Percentiles rank a stretch among this genome's conserved stretches.
These are phyloP conservation scores for Phyllosticta capitalensis DNA, from an alignment of 2,329 filamentous ascomycete species.

Conservation along the genomic window DNA sequence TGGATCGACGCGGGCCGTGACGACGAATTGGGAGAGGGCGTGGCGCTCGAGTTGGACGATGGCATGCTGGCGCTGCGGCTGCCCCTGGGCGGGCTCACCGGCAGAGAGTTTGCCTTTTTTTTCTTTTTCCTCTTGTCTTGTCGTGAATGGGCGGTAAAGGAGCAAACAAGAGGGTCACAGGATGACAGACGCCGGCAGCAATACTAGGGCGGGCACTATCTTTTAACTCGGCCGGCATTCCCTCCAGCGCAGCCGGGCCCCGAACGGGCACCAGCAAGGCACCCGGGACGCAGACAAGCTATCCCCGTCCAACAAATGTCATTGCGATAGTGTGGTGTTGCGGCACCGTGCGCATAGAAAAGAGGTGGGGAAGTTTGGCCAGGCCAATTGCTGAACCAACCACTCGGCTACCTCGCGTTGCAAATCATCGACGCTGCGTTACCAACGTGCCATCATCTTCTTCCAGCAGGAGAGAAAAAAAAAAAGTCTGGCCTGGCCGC, in stretches of 20 bases:
- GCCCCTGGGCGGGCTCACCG: slow-evolving; percentile 1
- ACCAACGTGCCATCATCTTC: background rate
- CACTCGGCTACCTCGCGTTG: background rate
- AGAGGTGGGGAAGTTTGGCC: background rate
- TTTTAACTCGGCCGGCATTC: background rate
- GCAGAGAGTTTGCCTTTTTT: background rate
- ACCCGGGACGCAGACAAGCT: background rate
- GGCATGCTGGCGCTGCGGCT: slow-evolving; percentile 22
- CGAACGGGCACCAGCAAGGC: background rate
- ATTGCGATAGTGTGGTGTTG: too few relatives aligned
- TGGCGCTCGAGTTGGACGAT: slow-evolving; percentile 14
- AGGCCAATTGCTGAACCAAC: background rate
- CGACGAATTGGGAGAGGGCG: slow-evolving; percentile 7
- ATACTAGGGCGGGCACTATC: background rate
- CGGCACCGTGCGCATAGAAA: too few relatives aligned
- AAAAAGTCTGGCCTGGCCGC: background rate
- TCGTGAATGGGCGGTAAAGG: background rate
- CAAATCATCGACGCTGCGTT: too few relatives aligned
- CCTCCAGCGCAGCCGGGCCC: background rate
- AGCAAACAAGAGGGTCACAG: background rate
- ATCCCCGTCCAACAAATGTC: background rate
- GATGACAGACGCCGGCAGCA: background rate
- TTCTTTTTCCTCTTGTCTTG: background rate
- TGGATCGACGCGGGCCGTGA: slow-evolving; percentile 14
- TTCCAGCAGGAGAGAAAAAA: background rate